Percentiles rank a stretch among this genome's conserved stretches.
Evolutionary conservation across 306 rosid genomes (phyloP).

Genomic region (Cucumis hystrix): DNA sequence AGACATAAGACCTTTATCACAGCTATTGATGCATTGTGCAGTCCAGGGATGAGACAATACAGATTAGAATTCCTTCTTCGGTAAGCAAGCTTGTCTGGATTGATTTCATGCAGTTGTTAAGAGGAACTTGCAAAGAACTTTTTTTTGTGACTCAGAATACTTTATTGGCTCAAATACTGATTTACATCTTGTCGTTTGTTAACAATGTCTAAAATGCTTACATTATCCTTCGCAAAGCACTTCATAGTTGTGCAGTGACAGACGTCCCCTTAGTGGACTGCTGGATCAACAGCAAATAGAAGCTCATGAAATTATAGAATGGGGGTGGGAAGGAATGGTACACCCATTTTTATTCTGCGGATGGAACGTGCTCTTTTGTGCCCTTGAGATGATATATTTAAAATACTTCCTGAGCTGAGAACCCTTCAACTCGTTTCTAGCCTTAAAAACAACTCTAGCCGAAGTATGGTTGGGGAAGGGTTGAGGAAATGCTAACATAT

Average conservation of each 20-base stretch:
- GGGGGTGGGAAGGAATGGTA: not conserved
- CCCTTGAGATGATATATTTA: not conserved
- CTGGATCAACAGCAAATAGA: not conserved
- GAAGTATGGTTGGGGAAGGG: not conserved
- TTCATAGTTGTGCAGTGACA: not conserved
- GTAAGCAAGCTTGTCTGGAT: conserved; percentile 29
- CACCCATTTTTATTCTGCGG: not conserved
- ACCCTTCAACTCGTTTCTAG: not conserved
- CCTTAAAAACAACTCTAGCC: not conserved
- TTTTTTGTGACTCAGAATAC: not conserved
- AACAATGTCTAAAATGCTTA: not conserved
- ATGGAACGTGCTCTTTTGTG: not conserved
- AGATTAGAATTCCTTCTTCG: conserved; percentile 48
- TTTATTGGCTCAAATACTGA: not conserved
- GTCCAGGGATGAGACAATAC: conserved; percentile 67
- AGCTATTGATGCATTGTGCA: conserved; percentile 83
- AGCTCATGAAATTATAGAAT: not conserved
- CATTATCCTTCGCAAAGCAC: not conserved
- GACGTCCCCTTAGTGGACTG: not conserved
- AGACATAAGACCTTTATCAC: conserved; percentile 65
- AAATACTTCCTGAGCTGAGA: not conserved
- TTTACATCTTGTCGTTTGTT: not conserved
- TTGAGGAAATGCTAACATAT: not conserved
- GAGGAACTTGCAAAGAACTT: not conserved
- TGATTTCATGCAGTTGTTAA: not conserved